phyloP scores from a whole-genome alignment of 2,329 filamentous ascomycete species.

The Orbilia ellipsospora region DNA sequence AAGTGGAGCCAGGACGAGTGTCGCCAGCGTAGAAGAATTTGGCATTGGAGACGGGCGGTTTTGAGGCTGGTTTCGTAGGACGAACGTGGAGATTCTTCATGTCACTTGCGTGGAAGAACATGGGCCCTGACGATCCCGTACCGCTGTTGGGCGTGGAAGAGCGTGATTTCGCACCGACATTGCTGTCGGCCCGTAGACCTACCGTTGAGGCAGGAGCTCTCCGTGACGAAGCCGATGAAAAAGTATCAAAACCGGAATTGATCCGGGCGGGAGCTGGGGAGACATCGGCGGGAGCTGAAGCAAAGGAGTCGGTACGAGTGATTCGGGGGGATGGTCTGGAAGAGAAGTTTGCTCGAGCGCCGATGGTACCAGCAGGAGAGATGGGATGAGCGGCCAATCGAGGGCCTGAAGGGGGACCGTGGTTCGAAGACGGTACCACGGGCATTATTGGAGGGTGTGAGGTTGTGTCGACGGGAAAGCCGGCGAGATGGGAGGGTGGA shows the following conservation, averaged over 20 bases:
- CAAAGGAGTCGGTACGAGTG: constrained; percentile 36
- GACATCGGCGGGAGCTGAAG: constrained; percentile 29
- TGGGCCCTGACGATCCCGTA: constrained; percentile 65
- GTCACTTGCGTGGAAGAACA: constrained; percentile 94
- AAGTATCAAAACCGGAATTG: constrained; percentile 16
- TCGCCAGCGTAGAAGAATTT: constrained; percentile 84
- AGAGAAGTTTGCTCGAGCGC: constrained; percentile 21
- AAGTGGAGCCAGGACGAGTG: constrained; percentile 58
- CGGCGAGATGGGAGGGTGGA: constrained; percentile 8
- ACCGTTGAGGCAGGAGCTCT: constrained; percentile 15
- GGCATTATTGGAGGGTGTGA: constrained; percentile 30
- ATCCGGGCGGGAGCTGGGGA: constrained; percentile 12
- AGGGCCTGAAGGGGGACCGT: constrained; percentile 26
- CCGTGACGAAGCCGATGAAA: constrained; percentile 25
- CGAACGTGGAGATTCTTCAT: constrained; percentile 65
- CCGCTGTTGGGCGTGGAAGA: constrained; percentile 59
- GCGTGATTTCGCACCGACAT: constrained; percentile 59
- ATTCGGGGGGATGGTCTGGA: constrained; percentile 39
- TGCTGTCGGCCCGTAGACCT: constrained; percentile 58
- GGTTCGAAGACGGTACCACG: constrained; percentile 40
- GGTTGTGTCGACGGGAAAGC: constrained; percentile 3
- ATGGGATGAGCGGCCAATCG: constrained; percentile 48
- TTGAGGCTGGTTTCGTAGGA: constrained; percentile 64
- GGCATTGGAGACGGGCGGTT: constrained; percentile 61
- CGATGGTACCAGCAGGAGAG: constrained; percentile 17